phyloP scores from a whole-genome alignment of 2,329 filamentous ascomycete species.

The Decorospora gaudefroyi region DNA sequence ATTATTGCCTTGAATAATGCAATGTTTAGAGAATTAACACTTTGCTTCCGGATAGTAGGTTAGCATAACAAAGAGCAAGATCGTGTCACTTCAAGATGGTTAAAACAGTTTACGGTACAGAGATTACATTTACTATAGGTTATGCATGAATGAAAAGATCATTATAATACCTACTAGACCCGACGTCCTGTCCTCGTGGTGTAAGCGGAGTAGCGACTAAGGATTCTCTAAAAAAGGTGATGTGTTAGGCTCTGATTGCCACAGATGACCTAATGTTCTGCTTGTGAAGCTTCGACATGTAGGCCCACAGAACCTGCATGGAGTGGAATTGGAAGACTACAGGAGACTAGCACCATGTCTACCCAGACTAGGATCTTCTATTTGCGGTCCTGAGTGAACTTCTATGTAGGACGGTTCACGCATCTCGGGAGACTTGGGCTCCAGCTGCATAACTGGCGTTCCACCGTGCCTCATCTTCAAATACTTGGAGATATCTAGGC shows the following conservation, averaged over 20 bases:
- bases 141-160: too few relatives aligned
- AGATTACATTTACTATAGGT: too few relatives aligned
- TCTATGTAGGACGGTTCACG: constrained; percentile 27
- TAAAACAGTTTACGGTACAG: too few relatives aligned
- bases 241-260: neutral
- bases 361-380: constrained; percentile 6
- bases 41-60: too few relatives aligned
- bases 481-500: constrained; percentile 13
- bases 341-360: constrained; percentile 28
- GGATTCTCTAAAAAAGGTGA: neutral
- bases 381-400: constrained; percentile 2
- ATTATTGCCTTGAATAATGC: too few relatives aligned
- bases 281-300: neutral
- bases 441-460: constrained; percentile 21
- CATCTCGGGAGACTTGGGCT: constrained; percentile 18
- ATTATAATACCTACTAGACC: too few relatives aligned
- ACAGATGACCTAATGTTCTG: neutral
- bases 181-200: too few relatives aligned
- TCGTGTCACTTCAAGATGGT: too few relatives aligned
- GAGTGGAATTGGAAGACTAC: constrained; percentile 4
- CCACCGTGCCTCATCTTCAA: constrained; percentile 11
- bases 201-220: too few relatives aligned
- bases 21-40: too few relatives aligned
- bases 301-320: constrained; percentile 7
- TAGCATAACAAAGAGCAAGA: too few relatives aligned